Evolutionary conservation across 1,139 yeast genomes (phyloP), one percentile per base, ranked within the genome.

Genomic region (Yamadazyma blattariae): DNA sequence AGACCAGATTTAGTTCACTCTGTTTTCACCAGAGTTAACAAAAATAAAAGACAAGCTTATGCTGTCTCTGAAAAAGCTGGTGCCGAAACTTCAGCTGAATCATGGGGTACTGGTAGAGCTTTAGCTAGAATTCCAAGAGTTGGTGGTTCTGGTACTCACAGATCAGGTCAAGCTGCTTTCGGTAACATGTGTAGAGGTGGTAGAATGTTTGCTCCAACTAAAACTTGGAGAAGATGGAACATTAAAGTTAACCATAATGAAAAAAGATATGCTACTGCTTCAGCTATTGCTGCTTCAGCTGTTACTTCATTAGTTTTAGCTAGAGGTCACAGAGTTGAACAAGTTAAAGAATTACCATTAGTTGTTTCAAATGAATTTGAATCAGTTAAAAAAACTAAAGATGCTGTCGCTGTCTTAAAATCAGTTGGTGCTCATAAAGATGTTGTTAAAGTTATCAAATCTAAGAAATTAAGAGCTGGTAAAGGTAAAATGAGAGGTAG

Each of bases 121-220:
- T 97, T 92, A 68, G 97, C 98, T 78, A 92, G 98, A 83, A 90
- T 92, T 74, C 98, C 98, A 80, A 90, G 98, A 84, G 97, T 92
- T 70, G 96, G 96, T 77, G 98, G 98, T 80, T 90, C 96, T 71
- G 98, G 98, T 86, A 92, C 98, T 71, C 97, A 89, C 95, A 92
- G 98, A 79, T 82, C 97, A 56, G 98, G 98, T 74, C 98, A 92
- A 79, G 98, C 90, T 74, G 98, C 98, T 70, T 92, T 92, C 82
- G 98, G 98, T 83, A 92, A 92, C 94, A 92, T 92, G 98, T 92
- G 98, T 84, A 92, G 98, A 79, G 97, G 97, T 74, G 98, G 98
- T 80, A 96, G 98, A 79, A 92, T 92, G 97, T 92, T 92, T 67
- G 97, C 98, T 74, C 98, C 98, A 74, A 92, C 98, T 76, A 92